These are phyloP conservation scores for Diaporthe sp. DNA, from an alignment of 2,329 filamentous ascomycete genomes.

Conservation along the genomic window DNA sequence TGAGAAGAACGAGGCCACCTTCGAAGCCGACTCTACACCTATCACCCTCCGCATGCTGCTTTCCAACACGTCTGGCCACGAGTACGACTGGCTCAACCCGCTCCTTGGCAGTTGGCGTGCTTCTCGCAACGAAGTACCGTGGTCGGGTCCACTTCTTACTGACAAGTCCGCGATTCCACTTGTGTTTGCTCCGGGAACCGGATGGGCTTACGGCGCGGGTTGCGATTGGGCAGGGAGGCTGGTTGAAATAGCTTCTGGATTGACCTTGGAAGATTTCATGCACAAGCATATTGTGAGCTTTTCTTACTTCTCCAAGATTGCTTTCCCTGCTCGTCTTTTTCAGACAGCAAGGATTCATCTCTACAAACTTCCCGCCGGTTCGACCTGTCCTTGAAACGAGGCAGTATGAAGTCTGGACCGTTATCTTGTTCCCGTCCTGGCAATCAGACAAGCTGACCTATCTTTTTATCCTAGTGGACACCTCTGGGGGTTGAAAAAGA, in stretches of 20 bases:
- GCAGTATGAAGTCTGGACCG: too few species aligned
- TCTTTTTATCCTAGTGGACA: background rate
- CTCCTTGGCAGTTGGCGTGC: conserved; percentile 44
- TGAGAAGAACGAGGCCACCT: conserved; percentile 50
- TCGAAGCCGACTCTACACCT: conserved; percentile 46
- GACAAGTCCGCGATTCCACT: conserved; percentile 46
- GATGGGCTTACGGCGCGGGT: conserved; percentile 48
- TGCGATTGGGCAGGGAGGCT: conserved; percentile 50
- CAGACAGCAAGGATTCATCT: too few species aligned
- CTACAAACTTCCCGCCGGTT: background rate
- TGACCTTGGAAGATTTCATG: conserved; percentile 46
- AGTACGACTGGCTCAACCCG: conserved; percentile 54
- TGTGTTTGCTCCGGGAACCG: conserved; percentile 47
- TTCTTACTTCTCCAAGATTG: too few species aligned
- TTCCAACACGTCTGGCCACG: conserved; percentile 59
- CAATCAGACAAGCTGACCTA: background rate
- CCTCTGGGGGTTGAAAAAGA: conserved; percentile 41
- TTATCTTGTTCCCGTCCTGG: background rate
- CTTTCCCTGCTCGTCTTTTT: background rate
- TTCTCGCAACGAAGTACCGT: conserved; percentile 44
- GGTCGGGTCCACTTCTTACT: conserved; percentile 38
- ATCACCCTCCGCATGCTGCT: conserved; percentile 62
- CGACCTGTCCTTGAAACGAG: too few species aligned
- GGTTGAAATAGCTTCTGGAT: conserved; percentile 44
- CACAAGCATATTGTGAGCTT: conserved; percentile 39